Conservation (phyloP, 1,284 basidiomycete species). For the Apiotrichum veenhuisii region DNA sequence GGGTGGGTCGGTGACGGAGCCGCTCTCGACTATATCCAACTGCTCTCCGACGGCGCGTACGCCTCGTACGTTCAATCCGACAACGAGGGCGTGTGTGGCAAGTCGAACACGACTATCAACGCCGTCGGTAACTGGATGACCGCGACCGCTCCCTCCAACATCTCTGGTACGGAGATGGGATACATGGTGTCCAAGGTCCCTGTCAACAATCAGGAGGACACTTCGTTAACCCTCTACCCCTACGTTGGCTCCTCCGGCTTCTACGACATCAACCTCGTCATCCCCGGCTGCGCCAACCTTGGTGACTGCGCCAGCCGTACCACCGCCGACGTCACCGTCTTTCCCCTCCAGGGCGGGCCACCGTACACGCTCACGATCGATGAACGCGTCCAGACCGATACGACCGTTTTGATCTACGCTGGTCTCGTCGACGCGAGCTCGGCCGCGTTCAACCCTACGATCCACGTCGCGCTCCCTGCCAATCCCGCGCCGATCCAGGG, state of each 20-base stretch:
- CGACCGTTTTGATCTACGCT: conserved; percentile 64
- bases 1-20: conserved; percentile 71
- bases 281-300: conserved; percentile 79
- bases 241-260: conserved; percentile 81
- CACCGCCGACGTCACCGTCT: conserved; percentile 75
- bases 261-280: conserved; percentile 77
- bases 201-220: conserved; percentile 57
- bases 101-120: conserved; percentile 35
- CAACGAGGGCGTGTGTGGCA: conserved; percentile 53
- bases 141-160: conserved; percentile 62
- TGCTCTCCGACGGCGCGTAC: conserved; percentile 73
- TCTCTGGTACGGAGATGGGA: conserved; percentile 67
- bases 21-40: conserved; percentile 81
- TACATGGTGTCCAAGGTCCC: conserved; percentile 68
- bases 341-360: conserved; percentile 64
- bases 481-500: conserved; percentile 61
- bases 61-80: conserved; percentile 18
- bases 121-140: conserved; percentile 68
- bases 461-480: conserved; percentile 65
- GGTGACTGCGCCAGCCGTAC: conserved; percentile 78
- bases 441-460: conserved; percentile 64
- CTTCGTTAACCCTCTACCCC: conserved; percentile 82
- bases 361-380: conserved; percentile 67
- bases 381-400: conserved; percentile 69
- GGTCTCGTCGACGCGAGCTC: conserved; percentile 74